A percentile compares a stretch with the other conserved stretches of the same genome.
Conservation (phyloP, 1,284 basidiomycete genomes). For the Tilletia caries region DNA sequence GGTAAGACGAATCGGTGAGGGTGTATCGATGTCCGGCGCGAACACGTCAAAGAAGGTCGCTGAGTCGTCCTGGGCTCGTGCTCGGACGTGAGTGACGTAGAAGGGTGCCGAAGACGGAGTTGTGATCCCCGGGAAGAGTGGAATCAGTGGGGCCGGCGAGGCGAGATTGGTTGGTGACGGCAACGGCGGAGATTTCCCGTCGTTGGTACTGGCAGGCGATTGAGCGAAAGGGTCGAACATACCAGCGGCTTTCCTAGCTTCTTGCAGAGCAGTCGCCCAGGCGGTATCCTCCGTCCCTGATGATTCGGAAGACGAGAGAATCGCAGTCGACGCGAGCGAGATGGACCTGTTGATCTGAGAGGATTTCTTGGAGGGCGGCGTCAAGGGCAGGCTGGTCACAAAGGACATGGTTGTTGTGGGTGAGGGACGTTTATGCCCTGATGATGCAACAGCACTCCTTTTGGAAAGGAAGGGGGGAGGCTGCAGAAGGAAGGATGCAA, state of each 20-base stretch:
- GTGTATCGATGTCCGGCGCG: background rate
- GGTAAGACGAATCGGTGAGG: constrained; percentile 1
- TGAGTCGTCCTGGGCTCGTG: background rate
- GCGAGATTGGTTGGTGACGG: too few species aligned
- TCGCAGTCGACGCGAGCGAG: background rate
- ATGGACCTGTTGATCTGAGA: background rate
- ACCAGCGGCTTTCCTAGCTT: too few species aligned
- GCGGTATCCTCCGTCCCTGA: background rate
- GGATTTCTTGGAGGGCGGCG: background rate
- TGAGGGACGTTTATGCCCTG: constrained; percentile 70
- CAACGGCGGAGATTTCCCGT: background rate
- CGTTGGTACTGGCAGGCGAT: background rate
- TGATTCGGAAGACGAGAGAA: background rate
- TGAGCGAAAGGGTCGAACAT: background rate
- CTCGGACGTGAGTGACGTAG: background rate
- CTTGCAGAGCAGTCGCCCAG: too few species aligned
- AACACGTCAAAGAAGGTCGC: constrained; percentile 2
- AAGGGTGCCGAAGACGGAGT: background rate
- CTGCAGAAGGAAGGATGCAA: background rate
- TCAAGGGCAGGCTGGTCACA: background rate
- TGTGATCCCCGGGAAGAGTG: background rate
- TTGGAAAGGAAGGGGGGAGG: background rate
- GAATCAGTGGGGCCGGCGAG: background rate
- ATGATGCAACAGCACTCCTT: background rate
- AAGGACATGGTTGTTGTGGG: background rate